Conservation (phyloP, 2,329 filamentous ascomycete species). For the Cryphonectria japonica region DNA sequence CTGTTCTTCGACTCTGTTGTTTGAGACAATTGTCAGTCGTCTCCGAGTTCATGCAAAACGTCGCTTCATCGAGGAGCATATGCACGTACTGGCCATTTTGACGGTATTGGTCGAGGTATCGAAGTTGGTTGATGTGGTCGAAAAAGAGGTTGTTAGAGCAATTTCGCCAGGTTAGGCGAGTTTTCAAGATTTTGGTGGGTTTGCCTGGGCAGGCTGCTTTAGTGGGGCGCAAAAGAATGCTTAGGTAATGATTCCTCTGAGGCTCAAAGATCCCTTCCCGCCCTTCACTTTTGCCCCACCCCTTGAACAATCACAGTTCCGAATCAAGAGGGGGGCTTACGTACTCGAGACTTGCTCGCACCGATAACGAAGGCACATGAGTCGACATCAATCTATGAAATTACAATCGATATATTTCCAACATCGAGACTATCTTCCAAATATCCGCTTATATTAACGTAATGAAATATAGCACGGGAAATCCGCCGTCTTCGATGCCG, state of each 20-base stretch:
- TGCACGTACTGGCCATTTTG: conserved; percentile 72
- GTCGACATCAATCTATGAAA: background rate
- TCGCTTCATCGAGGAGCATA: background rate
- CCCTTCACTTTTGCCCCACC: background rate
- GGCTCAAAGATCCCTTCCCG: background rate
- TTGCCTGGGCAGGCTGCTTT: conserved; percentile 32
- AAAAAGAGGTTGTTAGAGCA: conserved; percentile 20
- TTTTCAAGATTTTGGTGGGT: conserved; percentile 35
- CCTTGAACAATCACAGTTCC: background rate
- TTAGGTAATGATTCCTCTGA: background rate
- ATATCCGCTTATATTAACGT: background rate
- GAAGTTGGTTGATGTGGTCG: conserved; percentile 29
- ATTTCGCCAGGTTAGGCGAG: conserved; percentile 28
- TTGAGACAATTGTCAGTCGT: conserved; percentile 36
- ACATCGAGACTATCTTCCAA: background rate
- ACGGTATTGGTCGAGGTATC: conserved; percentile 47
- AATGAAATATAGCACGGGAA: background rate
- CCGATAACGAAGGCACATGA: background rate
- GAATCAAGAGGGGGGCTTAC: no score
- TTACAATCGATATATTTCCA: background rate
- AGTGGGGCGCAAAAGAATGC: background rate
- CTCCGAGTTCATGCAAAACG: background rate
- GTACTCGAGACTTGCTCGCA: background rate
- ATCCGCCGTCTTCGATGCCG: background rate
- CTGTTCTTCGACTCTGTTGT: conserved; percentile 97